Evolutionary conservation across 192 early-diverging fungal genomes (phyloP), one percentile per base, ranked within the genome.

Genomic region (Geranomyces michiganensis): DNA sequence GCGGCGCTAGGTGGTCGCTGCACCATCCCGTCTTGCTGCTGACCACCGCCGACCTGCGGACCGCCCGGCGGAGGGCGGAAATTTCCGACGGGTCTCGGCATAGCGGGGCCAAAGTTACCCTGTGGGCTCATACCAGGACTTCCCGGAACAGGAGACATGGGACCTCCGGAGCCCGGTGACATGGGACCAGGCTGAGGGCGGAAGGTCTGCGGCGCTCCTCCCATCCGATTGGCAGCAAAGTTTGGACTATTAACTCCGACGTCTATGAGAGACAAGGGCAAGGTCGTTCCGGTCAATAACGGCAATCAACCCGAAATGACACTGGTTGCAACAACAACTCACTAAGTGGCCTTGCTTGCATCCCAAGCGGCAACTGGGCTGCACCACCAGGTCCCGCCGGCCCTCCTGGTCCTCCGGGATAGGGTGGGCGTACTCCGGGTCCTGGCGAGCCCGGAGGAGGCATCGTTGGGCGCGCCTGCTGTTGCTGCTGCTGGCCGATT

Each of bases 291-390:
- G n/a, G n/a, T n/a, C n/a, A n/a, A n/a, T n/a, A n/a, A n/a, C n/a
- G n/a, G n/a, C n/a, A n/a, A n/a, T n/a, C n/a, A n/a, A n/a, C n/a
- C n/a, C n/a, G n/a, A n/a, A n/a, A n/a, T n/a, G n/a, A n/a, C n/a
- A n/a, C n/a, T n/a, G n/a, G 13, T n/a, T 47, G 46, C n/a, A 47
- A n/a, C n/a, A n/a, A n/a, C n/a, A 10, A 41, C 36, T 41, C 36
- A 41, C 36, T 10, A 41, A 41, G 36, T 10, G 36, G 36, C 10
- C 36, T 41, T 41, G 36, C 51, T 53, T 53, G 51, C 51, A 53
- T 53, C 51, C 51, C 51, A 53, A 53, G 51, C 3, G 51, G 51
- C 51, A 53, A 9, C 51, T 53, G 58, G 26, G 29, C n/a, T n/a
- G n/a, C 6, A 27, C 6, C 51, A 24, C 26, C 21, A 24, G 51